These are phyloP conservation scores for Pulveroboletus frians DNA, from an alignment of 768 basidiomycete species.

Conservation along the genomic window DNA sequence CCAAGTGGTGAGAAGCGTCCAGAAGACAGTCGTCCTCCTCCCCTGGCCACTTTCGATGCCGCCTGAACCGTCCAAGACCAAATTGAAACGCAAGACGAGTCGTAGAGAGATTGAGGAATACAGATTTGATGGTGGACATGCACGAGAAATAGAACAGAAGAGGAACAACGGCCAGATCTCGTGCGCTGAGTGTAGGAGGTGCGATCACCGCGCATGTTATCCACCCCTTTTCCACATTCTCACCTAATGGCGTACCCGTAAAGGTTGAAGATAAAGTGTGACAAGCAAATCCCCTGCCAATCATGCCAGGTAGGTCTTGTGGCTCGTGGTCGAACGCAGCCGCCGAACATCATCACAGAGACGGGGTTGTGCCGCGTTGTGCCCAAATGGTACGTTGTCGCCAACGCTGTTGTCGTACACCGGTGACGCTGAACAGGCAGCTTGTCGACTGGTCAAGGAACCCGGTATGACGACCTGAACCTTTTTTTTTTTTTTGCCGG, in stretches of 20 bases:
- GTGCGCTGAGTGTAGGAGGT: constrained; percentile 77
- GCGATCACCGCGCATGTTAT: constrained; percentile 48
- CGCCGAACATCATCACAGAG: too few relatives aligned
- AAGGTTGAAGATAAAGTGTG: constrained; percentile 76
- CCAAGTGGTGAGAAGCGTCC: neutral
- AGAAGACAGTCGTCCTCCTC: constrained; percentile 1
- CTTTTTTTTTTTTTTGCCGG: constrained; percentile 1
- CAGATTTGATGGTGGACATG: constrained; percentile 47
- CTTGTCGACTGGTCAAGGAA: constrained; percentile 75
- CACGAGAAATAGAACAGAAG: constrained; percentile 68
- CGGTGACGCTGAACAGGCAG: constrained; percentile 41
- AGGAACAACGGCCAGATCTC: constrained; percentile 71
- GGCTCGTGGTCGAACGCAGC: too few relatives aligned
- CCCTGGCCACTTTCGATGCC: constrained; percentile 39
- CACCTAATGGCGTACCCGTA: constrained; percentile 21
- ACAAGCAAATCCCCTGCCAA: constrained; percentile 77
- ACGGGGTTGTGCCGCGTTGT: constrained; percentile 63
- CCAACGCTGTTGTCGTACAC: neutral
- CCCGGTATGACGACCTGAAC: constrained; percentile 41
- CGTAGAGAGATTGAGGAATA: constrained; percentile 49
- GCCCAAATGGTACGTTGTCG: constrained; percentile 57
- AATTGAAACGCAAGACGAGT: constrained; percentile 44
- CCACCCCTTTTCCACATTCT: constrained; percentile 19
- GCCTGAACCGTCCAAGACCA: constrained; percentile 48
- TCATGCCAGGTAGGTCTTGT: constrained; percentile 54